Evolutionary conservation across 345 rosid species (phyloP).

Genomic region (Passiflora organensis): DNA sequence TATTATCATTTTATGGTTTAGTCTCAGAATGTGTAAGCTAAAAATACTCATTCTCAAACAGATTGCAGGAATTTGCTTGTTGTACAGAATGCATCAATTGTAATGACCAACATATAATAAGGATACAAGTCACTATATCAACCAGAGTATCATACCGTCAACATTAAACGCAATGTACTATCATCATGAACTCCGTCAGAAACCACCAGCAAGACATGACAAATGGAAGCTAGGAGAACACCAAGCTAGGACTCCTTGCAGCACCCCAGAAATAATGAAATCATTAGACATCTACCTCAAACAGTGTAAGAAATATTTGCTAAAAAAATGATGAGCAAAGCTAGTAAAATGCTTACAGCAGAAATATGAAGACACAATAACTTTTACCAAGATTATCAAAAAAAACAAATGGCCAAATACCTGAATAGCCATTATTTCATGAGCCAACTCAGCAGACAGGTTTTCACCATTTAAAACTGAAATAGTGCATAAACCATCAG

Average conservation of each 20-base stretch:
- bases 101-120: background rate
- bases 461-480: slow-evolving; percentile 62
- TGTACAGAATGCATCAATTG: background rate
- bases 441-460: slow-evolving; percentile 74
- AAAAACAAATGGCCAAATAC: slow-evolving; percentile 40
- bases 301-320: background rate
- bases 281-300: slow-evolving; percentile 22
- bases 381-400: too few species aligned
- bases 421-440: slow-evolving; percentile 76
- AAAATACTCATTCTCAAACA: too few species aligned
- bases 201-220: slow-evolving; percentile 74
- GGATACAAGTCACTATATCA: background rate
- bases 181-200: slow-evolving; percentile 71
- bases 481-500: slow-evolving; percentile 65
- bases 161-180: slow-evolving; percentile 60
- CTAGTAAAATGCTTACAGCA: too few species aligned
- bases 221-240: slow-evolving; percentile 68
- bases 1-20: too few species aligned
- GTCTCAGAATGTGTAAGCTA: too few species aligned
- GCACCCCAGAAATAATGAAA: slow-evolving; percentile 25
- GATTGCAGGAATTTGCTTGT: too few species aligned
- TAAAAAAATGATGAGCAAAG: too few species aligned
- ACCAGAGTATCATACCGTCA: slow-evolving; percentile 42
- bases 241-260: slow-evolving; percentile 75
- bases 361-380: too few species aligned